Evolutionary conservation across 2,329 filamentous ascomycete genomes (phyloP).

Genomic region (Cladosporium velox): DNA sequence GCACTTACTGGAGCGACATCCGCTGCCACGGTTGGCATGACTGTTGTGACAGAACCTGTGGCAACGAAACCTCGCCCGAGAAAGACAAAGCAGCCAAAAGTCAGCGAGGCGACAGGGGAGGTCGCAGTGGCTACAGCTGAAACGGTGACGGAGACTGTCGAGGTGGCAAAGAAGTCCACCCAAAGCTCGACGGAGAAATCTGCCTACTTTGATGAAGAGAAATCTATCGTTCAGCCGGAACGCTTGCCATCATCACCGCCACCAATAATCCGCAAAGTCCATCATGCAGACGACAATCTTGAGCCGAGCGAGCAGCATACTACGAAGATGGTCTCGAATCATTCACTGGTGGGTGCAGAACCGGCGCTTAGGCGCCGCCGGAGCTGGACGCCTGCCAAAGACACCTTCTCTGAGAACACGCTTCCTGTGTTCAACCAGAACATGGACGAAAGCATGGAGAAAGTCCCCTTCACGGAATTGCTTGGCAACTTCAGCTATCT

Average conservation of each 20-base stretch:
- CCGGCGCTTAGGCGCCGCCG: conserved; percentile 19
- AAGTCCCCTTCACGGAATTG: conserved; percentile 3
- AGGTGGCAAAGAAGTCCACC: background rate
- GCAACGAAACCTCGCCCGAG: background rate
- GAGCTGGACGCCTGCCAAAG: conserved; percentile 23
- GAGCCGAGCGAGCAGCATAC: background rate
- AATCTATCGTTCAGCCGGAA: background rate
- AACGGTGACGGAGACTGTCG: background rate
- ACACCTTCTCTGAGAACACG: background rate
- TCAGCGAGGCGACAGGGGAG: conserved; percentile 18
- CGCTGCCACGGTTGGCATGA: background rate
- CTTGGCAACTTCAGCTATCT: conserved; percentile 14
- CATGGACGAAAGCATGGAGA: background rate
- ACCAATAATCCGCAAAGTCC: background rate
- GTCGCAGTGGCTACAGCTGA: conserved; percentile 18
- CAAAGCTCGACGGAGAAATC: conserved; percentile 12
- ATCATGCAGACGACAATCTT: background rate
- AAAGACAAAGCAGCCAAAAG: conserved; percentile 22
- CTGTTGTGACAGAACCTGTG: background rate
- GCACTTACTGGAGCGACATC: conserved; percentile 17
- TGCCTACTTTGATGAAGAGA: conserved; percentile 18
- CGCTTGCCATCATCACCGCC: background rate
- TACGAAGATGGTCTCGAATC: background rate
- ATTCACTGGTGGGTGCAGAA: background rate
- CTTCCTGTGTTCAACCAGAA: background rate